Conservation (phyloP, 208 protist genomes). For the Leishmania major region DNA sequence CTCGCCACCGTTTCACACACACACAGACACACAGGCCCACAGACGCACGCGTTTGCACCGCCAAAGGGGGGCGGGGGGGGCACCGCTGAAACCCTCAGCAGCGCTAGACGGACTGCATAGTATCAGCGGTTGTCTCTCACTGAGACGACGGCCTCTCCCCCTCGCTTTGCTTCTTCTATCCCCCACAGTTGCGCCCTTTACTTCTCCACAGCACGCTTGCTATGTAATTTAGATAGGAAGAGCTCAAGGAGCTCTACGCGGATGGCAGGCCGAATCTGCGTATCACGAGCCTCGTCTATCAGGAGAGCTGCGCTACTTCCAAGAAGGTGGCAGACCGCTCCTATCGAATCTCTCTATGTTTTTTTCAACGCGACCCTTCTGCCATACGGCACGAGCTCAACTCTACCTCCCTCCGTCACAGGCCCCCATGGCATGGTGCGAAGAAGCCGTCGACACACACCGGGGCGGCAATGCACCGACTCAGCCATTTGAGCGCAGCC, state of each 20-base stretch:
- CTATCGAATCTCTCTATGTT: constrained; percentile 34
- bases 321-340: constrained; percentile 36
- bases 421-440: background rate
- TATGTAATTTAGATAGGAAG: constrained; percentile 46
- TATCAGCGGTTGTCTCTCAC: background rate
- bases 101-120: background rate
- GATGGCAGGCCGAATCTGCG: constrained; percentile 46
- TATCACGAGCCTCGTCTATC: constrained; percentile 20
- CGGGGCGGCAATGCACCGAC: background rate
- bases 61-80: background rate
- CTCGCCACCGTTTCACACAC: background rate
- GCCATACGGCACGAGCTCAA: background rate
- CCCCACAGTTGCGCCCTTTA: background rate
- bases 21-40: background rate
- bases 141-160: background rate
- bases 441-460: background rate
- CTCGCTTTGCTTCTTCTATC: background rate
- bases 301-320: constrained; percentile 29
- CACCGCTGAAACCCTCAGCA: background rate
- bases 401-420: background rate
- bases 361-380: constrained; percentile 1
- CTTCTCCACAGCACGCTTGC: background rate
- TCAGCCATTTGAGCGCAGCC: background rate
- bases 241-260: constrained; percentile 43
- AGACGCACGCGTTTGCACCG: background rate